Base-by-base conservation (phyloP, 2,329 filamentous ascomycete genomes). In the Pyrenophora tritici-repentis region DNA sequence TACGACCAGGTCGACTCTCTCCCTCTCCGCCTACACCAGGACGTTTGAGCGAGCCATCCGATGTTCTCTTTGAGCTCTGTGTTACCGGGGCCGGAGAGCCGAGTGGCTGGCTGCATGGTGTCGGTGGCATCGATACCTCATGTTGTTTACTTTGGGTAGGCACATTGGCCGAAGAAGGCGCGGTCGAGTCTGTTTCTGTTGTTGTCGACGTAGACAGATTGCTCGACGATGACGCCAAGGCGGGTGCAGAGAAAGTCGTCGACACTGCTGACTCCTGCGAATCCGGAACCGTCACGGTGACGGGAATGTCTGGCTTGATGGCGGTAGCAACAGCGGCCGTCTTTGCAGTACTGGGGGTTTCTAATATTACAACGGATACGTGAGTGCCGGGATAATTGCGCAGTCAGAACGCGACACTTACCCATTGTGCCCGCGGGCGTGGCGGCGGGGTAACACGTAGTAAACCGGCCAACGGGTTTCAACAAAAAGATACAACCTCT, bases 61-160 rank as follows among this genome's bases (percentile, higher is more conserved):
- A 89, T 64, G 85, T 93, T 60, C 91, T 83, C 76, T 95, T 95
- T 55, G 85, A 83, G 14, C 82, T 79, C 60, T 68, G 79, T 48
- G 47, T 58, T 55, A 60, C 68, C 37, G 67, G 76, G 50, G 60
- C 68, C 36, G 67, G 76, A 50, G 70, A 76, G n/a, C 71, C 69
- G n/a, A 75, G 56, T 43, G 70, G 67, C 71, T 75, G 73, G 50
- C 76, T 72, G 56, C 75, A 76, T 35, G 18, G 18, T 5, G 18
- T 20, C 18, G 18, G 18, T 5, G 59, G 53, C 42, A 62, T 53
- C 29, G 57, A 42, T 18, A 53, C 54, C 40, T 61, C 61, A 34
- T 50, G 13, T 33, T 54, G 66, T 62, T 86, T 83, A 26, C 77
- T 83, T 31, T 81, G 62, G 34, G 29, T 49, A 13, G 59, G 49